phyloP scores from a whole-genome alignment of 2,329 filamentous ascomycete genomes.

The Fusarium buharicum region DNA sequence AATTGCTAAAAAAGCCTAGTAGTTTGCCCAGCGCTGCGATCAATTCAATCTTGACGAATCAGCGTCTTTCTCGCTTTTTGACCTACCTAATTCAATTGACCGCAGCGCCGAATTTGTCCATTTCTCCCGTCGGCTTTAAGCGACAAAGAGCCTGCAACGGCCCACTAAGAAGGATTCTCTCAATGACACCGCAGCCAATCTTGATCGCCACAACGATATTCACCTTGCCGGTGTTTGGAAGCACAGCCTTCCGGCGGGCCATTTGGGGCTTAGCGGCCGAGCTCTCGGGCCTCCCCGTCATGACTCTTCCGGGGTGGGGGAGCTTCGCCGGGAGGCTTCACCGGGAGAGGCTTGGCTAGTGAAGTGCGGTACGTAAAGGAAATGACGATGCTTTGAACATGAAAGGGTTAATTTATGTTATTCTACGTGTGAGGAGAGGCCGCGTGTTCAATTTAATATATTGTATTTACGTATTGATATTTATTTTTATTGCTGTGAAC shows the following conservation, averaged over 20 bases:
- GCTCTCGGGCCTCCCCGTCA: constrained; percentile 8
- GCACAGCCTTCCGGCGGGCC: constrained; percentile 21
- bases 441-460: too few species aligned
- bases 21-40: constrained; percentile 33
- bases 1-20: constrained; percentile 16
- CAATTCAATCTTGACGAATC: too few species aligned
- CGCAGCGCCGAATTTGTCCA: too few species aligned
- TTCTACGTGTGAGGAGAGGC: too few species aligned
- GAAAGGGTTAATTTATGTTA: too few species aligned
- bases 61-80: too few species aligned
- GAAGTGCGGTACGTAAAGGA: too few species aligned
- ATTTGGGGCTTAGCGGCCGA: constrained; percentile 8
- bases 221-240: neutral
- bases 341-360: too few species aligned
- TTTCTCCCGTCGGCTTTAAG: constrained; percentile 12
- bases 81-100: too few species aligned
- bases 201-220: neutral
- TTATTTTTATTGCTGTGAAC: too few species aligned
- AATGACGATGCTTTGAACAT: too few species aligned
- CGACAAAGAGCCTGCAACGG: constrained; percentile 12
- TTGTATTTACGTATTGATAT: too few species aligned
- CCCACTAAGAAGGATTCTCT: neutral
- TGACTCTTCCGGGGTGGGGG: constrained; percentile 22
- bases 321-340: constrained; percentile 1
- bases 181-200: constrained; percentile 11